phyloP scores from a whole-genome alignment of 176 grass and related monocot species.

The Oryza meridionalis region DNA sequence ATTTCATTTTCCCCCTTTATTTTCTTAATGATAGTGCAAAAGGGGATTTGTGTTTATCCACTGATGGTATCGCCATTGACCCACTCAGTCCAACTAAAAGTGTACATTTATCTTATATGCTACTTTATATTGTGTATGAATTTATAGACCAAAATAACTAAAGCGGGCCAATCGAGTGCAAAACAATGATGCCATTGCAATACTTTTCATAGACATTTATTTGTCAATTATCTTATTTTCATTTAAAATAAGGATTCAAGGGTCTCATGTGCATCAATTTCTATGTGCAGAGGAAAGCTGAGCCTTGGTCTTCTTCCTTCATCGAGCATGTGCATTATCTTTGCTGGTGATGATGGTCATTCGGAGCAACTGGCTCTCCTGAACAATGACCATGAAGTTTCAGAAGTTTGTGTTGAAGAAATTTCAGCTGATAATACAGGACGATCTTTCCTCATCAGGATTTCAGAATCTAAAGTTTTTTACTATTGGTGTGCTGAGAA shows the following conservation, averaged over 20 bases:
- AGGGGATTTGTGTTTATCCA: neutral
- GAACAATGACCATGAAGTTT: conserved; percentile 43
- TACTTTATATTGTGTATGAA: neutral
- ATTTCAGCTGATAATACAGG: conserved; percentile 80
- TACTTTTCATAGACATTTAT: neutral
- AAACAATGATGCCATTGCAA: neutral
- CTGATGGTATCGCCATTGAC: neutral
- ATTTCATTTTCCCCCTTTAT: neutral
- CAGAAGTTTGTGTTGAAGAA: conserved; percentile 66
- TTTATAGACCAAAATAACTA: neutral
- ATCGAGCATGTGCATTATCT: conserved; percentile 72
- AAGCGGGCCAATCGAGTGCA: neutral
- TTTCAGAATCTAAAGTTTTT: conserved; percentile 59
- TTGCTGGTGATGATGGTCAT: conserved; percentile 70
- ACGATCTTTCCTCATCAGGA: conserved; percentile 72
- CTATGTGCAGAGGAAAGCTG: conserved; percentile 69
- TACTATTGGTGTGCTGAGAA: conserved; percentile 99
- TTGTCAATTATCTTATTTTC: neutral
- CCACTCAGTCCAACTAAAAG: neutral
- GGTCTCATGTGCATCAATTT: conserved; percentile 38
- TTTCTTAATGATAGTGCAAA: neutral
- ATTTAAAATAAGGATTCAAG: conserved; percentile 15
- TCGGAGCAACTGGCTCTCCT: conserved; percentile 67
- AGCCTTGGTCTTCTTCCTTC: conserved; percentile 74
- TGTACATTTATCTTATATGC: neutral